These are phyloP conservation scores for Panus rudis DNA, from an alignment of 768 basidiomycete species.

Conservation along the genomic window DNA sequence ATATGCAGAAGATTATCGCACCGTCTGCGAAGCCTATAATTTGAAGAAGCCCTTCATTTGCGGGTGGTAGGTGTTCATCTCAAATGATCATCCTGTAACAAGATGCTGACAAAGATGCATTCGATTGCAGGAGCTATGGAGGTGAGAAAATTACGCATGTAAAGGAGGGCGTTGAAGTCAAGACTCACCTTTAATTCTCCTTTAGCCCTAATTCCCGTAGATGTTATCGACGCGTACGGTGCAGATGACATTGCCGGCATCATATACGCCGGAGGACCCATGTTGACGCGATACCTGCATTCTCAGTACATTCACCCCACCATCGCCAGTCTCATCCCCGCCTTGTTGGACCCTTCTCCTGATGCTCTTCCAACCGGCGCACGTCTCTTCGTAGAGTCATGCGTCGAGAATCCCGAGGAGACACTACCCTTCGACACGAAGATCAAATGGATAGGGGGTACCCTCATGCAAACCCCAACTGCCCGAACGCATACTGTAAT, in stretches of 20 bases:
- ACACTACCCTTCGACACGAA: slow-evolving; percentile 12
- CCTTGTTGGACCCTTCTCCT: slow-evolving; percentile 8
- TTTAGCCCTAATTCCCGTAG: slow-evolving; percentile 1
- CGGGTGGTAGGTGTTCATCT: slow-evolving; percentile 16
- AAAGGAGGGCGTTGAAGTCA: not conserved
- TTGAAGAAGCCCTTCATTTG: slow-evolving; percentile 16
- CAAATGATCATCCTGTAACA: not conserved
- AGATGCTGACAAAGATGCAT: not conserved
- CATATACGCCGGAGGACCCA: slow-evolving; percentile 18
- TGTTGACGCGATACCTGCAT: slow-evolving; percentile 14
- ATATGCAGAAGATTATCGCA: slow-evolving; percentile 24
- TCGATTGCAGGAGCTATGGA: slow-evolving; percentile 21
- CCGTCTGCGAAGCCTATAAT: slow-evolving; percentile 20
- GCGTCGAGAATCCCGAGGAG: slow-evolving; percentile 11
- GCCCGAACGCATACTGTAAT: slow-evolving; percentile 11
- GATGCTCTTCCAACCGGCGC: slow-evolving; percentile 10
- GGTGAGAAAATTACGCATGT: slow-evolving; percentile 9
- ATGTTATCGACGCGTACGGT: slow-evolving; percentile 15
- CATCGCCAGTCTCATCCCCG: slow-evolving; percentile 6
- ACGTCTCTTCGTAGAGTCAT: slow-evolving; percentile 19
- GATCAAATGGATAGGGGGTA: slow-evolving; percentile 18
- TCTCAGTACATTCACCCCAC: slow-evolving; percentile 6
- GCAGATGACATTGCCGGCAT: slow-evolving; percentile 15
- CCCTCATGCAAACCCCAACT: slow-evolving; percentile 14
- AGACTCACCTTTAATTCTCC: not conserved